Evolutionary conservation across 2,329 filamentous ascomycete species (phyloP).

Genomic region (Alternaria arborescens): DNA sequence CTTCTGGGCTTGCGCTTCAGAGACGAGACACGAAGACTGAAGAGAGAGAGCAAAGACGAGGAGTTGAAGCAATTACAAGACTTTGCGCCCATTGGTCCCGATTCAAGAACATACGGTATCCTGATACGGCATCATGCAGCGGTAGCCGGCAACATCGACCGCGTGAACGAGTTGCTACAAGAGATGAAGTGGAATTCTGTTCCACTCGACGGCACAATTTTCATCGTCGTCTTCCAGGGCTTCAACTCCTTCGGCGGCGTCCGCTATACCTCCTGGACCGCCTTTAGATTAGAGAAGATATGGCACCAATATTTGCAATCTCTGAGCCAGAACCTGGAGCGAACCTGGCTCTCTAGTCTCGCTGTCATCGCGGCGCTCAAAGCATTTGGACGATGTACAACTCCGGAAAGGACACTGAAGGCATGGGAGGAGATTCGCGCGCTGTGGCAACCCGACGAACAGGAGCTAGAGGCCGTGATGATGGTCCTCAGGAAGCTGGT

Average conservation of each 20-base stretch:
- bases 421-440: slow-evolving; percentile 60
- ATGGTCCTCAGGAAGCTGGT: slow-evolving; percentile 37
- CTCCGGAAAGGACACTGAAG: slow-evolving; percentile 60
- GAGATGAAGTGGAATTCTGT: slow-evolving; percentile 79
- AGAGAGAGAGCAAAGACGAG: slow-evolving; percentile 58
- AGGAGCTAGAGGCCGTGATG: slow-evolving; percentile 45
- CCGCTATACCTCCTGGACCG: slow-evolving; percentile 74
- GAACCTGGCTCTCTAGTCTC: slow-evolving; percentile 41
- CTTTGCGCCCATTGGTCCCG: slow-evolving; percentile 72
- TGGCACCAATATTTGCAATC: slow-evolving; percentile 41
- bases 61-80: slow-evolving; percentile 70
- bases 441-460: slow-evolving; percentile 50
- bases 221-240: slow-evolving; percentile 81
- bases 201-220: slow-evolving; percentile 77
- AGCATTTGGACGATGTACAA: slow-evolving; percentile 70
- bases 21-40: slow-evolving; percentile 53
- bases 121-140: slow-evolving; percentile 78
- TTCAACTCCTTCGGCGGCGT: slow-evolving; percentile 77
- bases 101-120: slow-evolving; percentile 80
- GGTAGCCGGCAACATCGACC: slow-evolving; percentile 73
- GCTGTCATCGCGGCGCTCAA: slow-evolving; percentile 43
- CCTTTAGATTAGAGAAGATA: slow-evolving; percentile 65
- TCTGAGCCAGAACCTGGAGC: slow-evolving; percentile 27
- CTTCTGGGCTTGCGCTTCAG: slow-evolving; percentile 59
- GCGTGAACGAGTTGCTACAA: slow-evolving; percentile 74